These are phyloP conservation scores for Botrytis fragariae DNA, from an alignment of 2,329 filamentous ascomycete species.

Conservation along the genomic window DNA sequence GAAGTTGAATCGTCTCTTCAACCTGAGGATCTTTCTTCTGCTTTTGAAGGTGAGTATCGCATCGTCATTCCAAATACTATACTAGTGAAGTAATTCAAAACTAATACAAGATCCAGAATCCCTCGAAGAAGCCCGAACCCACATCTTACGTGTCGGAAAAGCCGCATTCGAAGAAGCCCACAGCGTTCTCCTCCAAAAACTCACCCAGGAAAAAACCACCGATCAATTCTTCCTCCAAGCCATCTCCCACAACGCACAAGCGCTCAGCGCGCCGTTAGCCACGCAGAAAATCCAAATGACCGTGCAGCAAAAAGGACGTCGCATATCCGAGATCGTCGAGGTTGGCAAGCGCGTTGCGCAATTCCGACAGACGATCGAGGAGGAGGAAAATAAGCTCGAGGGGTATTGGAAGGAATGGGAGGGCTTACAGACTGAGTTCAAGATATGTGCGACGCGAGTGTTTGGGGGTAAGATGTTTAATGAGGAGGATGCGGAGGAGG, in stretches of 20 bases:
- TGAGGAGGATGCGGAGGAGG: slow-evolving; percentile 13
- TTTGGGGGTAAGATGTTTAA: slow-evolving; percentile 27
- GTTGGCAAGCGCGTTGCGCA: slow-evolving; percentile 30
- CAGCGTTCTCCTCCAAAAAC: slow-evolving; percentile 19
- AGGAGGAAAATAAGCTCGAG: slow-evolving; percentile 28
- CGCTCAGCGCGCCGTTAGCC: slow-evolving; percentile 26
- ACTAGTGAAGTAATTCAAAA: too few species aligned
- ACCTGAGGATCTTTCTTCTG: not conserved
- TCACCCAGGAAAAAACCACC: slow-evolving; percentile 7
- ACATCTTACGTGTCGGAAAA: slow-evolving; percentile 21
- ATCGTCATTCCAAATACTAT: too few species aligned
- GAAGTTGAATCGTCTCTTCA: not conserved
- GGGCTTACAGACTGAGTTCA: slow-evolving; percentile 32
- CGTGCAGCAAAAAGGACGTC: slow-evolving; percentile 25
- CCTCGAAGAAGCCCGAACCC: slow-evolving; percentile 25
- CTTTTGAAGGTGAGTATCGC: not conserved
- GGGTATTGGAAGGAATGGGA: slow-evolving; percentile 36
- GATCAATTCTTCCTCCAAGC: slow-evolving; percentile 27
- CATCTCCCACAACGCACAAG: slow-evolving; percentile 7
- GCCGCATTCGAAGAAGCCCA: slow-evolving; percentile 27
- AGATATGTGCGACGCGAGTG: slow-evolving; percentile 27
- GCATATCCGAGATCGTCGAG: slow-evolving; percentile 21
- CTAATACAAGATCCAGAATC: too few species aligned
- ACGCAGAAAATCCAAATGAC: slow-evolving; percentile 29
- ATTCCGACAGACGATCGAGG: slow-evolving; percentile 29